These are phyloP conservation scores for Populus pruinosa DNA, from an alignment of 345 rosid species.

Conservation along the genomic window DNA sequence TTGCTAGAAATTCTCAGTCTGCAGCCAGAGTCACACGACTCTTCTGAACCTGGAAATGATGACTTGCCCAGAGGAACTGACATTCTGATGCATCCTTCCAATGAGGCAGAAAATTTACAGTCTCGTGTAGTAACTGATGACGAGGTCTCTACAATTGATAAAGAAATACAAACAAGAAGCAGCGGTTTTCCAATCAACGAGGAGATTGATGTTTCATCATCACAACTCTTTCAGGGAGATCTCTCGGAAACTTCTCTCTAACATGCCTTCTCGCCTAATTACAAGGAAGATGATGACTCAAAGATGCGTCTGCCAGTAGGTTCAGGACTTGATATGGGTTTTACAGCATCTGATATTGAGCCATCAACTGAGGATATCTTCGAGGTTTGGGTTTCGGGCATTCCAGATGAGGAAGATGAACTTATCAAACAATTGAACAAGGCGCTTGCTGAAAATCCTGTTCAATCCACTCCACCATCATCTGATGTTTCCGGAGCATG, in stretches of 20 bases:
- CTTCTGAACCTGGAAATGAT: constrained; percentile 19
- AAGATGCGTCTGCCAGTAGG: constrained; percentile 11
- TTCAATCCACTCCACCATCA: constrained; percentile 12
- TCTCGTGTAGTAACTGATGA: not conserved
- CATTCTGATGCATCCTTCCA: constrained; percentile 13
- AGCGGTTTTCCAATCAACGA: constrained; percentile 11
- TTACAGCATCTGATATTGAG: constrained; percentile 18
- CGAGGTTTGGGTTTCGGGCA: constrained; percentile 65
- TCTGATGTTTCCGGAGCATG: constrained; percentile 24
- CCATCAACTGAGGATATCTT: constrained; percentile 44
- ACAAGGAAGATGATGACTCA: constrained; percentile 19
- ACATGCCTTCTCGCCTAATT: constrained; percentile 36
- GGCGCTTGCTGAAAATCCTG: constrained; percentile 37
- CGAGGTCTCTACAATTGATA: not conserved
- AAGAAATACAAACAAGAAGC: constrained; percentile 18
- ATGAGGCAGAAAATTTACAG: constrained; percentile 5
- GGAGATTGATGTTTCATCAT: constrained; percentile 16
- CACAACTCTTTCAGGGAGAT: constrained; percentile 23
- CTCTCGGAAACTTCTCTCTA: constrained; percentile 22
- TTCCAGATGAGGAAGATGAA: constrained; percentile 47
- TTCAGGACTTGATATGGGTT: constrained; percentile 15
- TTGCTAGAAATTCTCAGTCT: constrained; percentile 46
- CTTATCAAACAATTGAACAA: constrained; percentile 44
- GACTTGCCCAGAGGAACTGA: constrained; percentile 17
- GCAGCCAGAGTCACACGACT: constrained; percentile 32